Evolutionary conservation across 2,329 filamentous ascomycete species (phyloP), one percentile per base, ranked within the genome.

Genomic region (Calycina herbarum): DNA sequence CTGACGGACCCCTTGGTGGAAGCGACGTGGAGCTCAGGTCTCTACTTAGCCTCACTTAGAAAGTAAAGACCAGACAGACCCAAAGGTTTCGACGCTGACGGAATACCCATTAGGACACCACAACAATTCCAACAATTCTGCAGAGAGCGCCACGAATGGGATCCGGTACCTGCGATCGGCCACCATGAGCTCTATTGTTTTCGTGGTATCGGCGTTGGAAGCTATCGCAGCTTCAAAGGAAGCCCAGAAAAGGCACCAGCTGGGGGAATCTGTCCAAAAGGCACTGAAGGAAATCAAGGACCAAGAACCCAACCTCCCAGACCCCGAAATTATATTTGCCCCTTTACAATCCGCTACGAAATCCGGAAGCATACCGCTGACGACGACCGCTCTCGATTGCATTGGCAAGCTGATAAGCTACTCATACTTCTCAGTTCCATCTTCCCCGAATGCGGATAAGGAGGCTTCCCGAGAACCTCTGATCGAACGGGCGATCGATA

Each of bases 361-460:
- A 76, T 90, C 93, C 10, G 86, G 89, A 73, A 97, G 92, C 74
- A 89, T 94, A 62, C 88, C 92, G 66, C 84, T 99, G 58, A 92
- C 93, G 67, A 96, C 93, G 27, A 92, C 91, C 45, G 94, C 95
- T 6, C 87, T 99, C 75, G 95, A 99, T 79, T 98, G 94, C 79
- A 97, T 99, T 74, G 95, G 96, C 74, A 99, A 99, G 82, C 88
- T 99, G 69, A 98, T 98, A 77, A 97, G 94, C 74, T 99, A 97
- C 78, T 97, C 95, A 20, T 98, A 98, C 82, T 98, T 99, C 78
- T 94, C 94, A 59, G 86, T 92, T 60, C 86, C 89, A 42, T 82
- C 82, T 61, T 79, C 79, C 27, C 77, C 80, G 40, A 74, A 75
- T 68, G 70, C 73, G 59, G 74, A 78, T 63, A 73, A 74, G 64